A percentile compares a stretch with the other conserved stretches of the same genome.
These are phyloP conservation scores for Leishmania aethiopica DNA, from an alignment of 208 protist species.

Conservation along the genomic window DNA sequence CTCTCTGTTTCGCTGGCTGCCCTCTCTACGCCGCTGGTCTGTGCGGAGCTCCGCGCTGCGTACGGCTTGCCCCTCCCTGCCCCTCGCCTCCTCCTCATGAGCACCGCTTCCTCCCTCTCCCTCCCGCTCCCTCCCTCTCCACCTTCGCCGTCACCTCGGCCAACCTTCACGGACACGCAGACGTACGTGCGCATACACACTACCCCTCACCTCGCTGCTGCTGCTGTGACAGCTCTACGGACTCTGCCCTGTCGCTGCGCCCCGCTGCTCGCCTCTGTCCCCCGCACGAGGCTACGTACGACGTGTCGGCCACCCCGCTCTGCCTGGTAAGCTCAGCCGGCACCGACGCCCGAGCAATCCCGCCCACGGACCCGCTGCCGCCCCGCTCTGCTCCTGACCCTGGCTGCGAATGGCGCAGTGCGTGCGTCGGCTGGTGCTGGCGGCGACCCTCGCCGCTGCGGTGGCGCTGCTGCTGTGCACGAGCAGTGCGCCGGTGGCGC, in stretches of 20 bases:
- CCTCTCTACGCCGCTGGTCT: background rate
- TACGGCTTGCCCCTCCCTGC: background rate
- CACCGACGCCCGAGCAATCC: too few relatives aligned
- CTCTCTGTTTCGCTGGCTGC: too few relatives aligned
- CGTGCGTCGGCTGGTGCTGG: too few relatives aligned
- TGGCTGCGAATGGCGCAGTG: too few relatives aligned
- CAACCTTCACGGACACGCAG: background rate
- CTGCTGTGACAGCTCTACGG: background rate
- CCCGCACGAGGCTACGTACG: background rate
- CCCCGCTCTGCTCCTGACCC: too few relatives aligned
- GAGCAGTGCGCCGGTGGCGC: too few relatives aligned
- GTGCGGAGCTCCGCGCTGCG: background rate
- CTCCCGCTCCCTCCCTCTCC: too few relatives aligned
- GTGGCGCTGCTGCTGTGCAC: too few relatives aligned
- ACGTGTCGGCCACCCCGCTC: background rate
- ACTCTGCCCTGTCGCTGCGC: background rate
- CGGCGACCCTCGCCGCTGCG: too few relatives aligned
- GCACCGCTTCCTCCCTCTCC: background rate
- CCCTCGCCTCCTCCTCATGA: background rate
- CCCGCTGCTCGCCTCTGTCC: background rate
- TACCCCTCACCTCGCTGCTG: background rate
- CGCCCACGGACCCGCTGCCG: too few relatives aligned
- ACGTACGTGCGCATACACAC: background rate
- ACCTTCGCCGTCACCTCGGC: background rate
- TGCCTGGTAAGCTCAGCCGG: background rate